A percentile compares a stretch with the other conserved stretches of the same genome.
These are phyloP conservation scores for Yamadazyma oceani DNA, from an alignment of 1,139 yeast genomes.

Conservation along the genomic window DNA sequence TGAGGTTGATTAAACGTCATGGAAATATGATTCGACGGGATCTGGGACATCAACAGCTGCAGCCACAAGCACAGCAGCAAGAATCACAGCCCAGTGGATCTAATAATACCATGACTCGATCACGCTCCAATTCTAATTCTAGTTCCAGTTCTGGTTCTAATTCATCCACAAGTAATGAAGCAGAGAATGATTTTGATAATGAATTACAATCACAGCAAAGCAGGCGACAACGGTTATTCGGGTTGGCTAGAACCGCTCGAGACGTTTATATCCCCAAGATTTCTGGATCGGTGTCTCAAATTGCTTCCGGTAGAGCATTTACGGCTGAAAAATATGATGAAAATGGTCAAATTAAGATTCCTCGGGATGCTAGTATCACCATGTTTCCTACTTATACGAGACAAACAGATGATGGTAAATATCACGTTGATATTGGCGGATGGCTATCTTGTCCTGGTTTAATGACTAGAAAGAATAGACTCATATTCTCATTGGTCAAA, in stretches of 20 bases:
- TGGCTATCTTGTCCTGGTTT: conserved; percentile 72
- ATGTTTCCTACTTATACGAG: conserved; percentile 69
- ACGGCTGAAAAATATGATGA: conserved; percentile 26
- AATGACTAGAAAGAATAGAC: conserved; percentile 66
- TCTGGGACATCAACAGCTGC: neutral
- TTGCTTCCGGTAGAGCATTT: conserved; percentile 46
- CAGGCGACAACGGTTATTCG: conserved; percentile 41
- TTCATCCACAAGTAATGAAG: neutral
- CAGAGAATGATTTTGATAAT: neutral
- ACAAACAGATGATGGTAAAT: conserved; percentile 27
- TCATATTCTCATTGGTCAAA: conserved; percentile 67
- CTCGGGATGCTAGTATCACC: conserved; percentile 38
- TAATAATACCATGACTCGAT: neutral
- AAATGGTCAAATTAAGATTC: conserved; percentile 33
- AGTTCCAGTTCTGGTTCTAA: neutral
- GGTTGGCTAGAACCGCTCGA: conserved; percentile 55
- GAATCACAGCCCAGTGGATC: too few species aligned
- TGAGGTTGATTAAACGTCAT: conserved; percentile 17
- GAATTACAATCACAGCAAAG: conserved; percentile 9
- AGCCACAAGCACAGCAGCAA: too few species aligned
- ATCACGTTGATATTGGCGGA: conserved; percentile 68
- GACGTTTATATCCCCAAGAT: conserved; percentile 58
- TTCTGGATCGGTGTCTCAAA: conserved; percentile 47
- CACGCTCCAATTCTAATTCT: neutral
- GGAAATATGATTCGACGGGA: conserved; percentile 13